Evolutionary conservation across 257 asterid species (phyloP), one percentile per base, ranked within the genome.

Genomic region (Solanum chmielewskii): DNA sequence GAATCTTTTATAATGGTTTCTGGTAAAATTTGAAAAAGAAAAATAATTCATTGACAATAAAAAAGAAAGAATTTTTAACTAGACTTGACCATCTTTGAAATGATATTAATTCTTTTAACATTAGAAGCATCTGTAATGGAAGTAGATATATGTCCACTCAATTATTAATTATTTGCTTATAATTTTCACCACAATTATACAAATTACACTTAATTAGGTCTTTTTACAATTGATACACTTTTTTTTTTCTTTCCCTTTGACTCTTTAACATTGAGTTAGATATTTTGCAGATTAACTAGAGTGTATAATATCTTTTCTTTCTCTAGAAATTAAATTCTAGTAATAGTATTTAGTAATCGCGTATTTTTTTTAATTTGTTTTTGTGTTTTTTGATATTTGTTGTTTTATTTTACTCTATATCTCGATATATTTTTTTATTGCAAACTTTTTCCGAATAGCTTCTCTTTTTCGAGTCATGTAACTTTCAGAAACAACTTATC

Each of bases 101-200:
- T 47, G 41, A 80, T 78, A 29, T 52, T 52, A 52, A 52, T 78
- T 78, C 66, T 16, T 18, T 42, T 45, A 78, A 52, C 44, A 37
- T 11, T 49, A 47, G 88, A 83, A 84, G 85, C 87, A 88, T 87
- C 85, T 86, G 41, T 62, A 71, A 66, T 88, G 91, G 90, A 66
- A 89, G 89, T 91, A 90, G 92, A 87, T 88, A 62, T 31, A 39
- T 42, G 75, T 71, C 92, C 90, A 90, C 86, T 89, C 83, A 25
- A 80, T n/a, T 2, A n/a, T 47, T 16, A 80, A 16, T 14, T 77
- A 27, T 71, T 33, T 70, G 3, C 42, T 78, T 25, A 78, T 88
- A 88, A 90, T 85, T 80, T 89, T 87, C 88, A 87, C 70, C 88
- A 86, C 62, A 33, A 87, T 82, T 80, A 47, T 35, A 73, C 74